Evolutionary conservation across 1,139 yeast genomes (phyloP).

Genomic region (Pneumocystis jirovecii): DNA sequence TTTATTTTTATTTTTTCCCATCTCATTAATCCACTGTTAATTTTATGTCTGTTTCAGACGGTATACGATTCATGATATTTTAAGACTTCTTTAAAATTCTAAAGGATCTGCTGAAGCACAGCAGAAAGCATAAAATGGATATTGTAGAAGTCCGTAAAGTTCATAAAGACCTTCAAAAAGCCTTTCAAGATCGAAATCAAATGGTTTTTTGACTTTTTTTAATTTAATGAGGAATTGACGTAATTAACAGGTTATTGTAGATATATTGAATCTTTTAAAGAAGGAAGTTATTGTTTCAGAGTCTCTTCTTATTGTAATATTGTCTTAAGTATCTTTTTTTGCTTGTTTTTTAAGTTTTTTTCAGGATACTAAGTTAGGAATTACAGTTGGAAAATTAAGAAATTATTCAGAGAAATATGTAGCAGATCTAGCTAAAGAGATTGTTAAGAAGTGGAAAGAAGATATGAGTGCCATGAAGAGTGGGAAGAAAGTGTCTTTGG

Average conservation of each 20-base stretch:
- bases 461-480: slow-evolving; percentile 64
- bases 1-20: neutral
- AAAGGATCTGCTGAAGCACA: neutral
- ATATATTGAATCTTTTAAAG: slow-evolving; percentile 50
- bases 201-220: neutral
- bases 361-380: slow-evolving; percentile 88
- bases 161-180: neutral
- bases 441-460: slow-evolving; percentile 82
- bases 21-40: neutral
- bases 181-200: neutral
- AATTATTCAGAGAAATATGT: slow-evolving; percentile 53
- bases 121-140: neutral
- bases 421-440: slow-evolving; percentile 55
- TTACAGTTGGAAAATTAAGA: slow-evolving; percentile 80
- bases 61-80: neutral
- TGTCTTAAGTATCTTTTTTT: neutral
- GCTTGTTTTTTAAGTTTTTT: neutral
- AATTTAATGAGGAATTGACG: neutral
- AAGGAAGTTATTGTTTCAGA: slow-evolving; percentile 75
- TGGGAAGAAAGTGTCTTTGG: slow-evolving; percentile 35
- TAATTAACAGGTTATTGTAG: slow-evolving; percentile 37
- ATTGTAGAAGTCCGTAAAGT: neutral
- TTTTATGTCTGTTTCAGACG: too few species aligned
- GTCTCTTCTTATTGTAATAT: slow-evolving; percentile 48
- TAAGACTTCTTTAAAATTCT: neutral